phyloP scores from a whole-genome alignment of 805 yeast species.

The Lipomyces anomalus region DNA sequence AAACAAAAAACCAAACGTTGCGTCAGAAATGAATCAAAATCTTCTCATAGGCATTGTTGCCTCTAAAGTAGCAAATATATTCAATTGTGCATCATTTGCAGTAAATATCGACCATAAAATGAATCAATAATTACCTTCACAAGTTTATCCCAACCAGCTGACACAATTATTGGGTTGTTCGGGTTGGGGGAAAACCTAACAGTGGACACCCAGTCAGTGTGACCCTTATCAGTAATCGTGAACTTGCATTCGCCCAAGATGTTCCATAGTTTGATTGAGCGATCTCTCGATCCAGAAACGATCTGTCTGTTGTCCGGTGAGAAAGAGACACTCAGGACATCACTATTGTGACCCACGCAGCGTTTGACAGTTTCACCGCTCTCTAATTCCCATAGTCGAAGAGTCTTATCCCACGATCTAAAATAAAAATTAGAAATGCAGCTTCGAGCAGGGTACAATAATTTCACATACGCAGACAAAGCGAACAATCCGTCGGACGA shows the following conservation, averaged over 20 bases:
- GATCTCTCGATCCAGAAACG: slow-evolving; percentile 98
- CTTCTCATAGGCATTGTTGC: slow-evolving; percentile 80
- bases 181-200: slow-evolving; percentile 88
- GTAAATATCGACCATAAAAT: slow-evolving; percentile 9
- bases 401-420: slow-evolving; percentile 99
- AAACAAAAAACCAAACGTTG: neutral
- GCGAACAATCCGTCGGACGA: slow-evolving; percentile 98
- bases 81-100: slow-evolving; percentile 19
- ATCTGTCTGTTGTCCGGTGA: slow-evolving; percentile 95
- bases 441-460: too few species aligned
- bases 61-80: slow-evolving; percentile 99
- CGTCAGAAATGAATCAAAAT: slow-evolving; percentile 4
- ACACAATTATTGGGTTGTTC: slow-evolving; percentile 65
- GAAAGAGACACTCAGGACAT: slow-evolving; percentile 94
- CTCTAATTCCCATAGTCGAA: slow-evolving; percentile 96
- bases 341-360: slow-evolving; percentile 97
- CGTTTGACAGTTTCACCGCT: slow-evolving; percentile 91
- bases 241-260: slow-evolving; percentile 94
- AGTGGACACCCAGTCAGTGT: slow-evolving; percentile 98
- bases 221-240: slow-evolving; percentile 74
- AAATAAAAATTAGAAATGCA: too few species aligned
- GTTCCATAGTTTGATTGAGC: slow-evolving; percentile 99
- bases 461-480: slow-evolving; percentile 92
- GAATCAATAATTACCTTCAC: slow-evolving; percentile 87
- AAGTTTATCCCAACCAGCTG: slow-evolving; percentile 98